Evolutionary conservation across 805 yeast genomes (phyloP).

Genomic region (Saturnispora zaruensis): DNA sequence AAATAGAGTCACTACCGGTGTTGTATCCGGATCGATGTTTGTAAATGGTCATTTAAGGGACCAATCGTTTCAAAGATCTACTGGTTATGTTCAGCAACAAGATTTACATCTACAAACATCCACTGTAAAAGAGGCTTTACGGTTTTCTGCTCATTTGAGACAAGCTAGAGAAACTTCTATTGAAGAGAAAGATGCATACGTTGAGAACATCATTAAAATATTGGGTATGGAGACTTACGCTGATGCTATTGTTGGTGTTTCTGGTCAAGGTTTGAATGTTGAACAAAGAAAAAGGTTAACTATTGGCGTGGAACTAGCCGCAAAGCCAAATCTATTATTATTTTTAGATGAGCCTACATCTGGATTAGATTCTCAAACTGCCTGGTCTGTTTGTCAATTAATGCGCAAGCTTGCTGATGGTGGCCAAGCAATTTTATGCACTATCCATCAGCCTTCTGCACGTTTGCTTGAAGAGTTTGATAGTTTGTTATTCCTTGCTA

Average conservation of each 20-base stretch:
- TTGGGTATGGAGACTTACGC: slow-evolving; percentile 46
- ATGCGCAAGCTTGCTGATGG: slow-evolving; percentile 43
- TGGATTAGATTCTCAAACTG: slow-evolving; percentile 52
- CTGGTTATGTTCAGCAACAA: slow-evolving; percentile 55
- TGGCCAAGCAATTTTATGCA: slow-evolving; percentile 52
- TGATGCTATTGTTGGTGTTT: slow-evolving; percentile 43
- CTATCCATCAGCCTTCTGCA: slow-evolving; percentile 85
- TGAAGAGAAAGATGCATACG: slow-evolving; percentile 40
- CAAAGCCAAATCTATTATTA: slow-evolving; percentile 43
- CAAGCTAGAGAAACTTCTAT: slow-evolving; percentile 34
- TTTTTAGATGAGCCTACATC: slow-evolving; percentile 58
- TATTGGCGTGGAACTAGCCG: slow-evolving; percentile 49
- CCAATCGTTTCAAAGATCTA: slow-evolving; percentile 42
- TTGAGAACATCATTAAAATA: slow-evolving; percentile 41
- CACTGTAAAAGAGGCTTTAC: slow-evolving; percentile 47
- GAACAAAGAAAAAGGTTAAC: slow-evolving; percentile 48
- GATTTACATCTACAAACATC: slow-evolving; percentile 44
- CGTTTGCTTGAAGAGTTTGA: slow-evolving; percentile 70
- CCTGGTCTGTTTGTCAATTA: slow-evolving; percentile 50
- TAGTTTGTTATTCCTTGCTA: slow-evolving; percentile 57
- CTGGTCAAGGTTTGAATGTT: slow-evolving; percentile 46
- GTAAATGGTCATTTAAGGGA: slow-evolving; percentile 46
- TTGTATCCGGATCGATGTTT: slow-evolving; percentile 48
- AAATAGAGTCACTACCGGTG: slow-evolving; percentile 47
- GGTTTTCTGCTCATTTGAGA: slow-evolving; percentile 43